phyloP scores from a whole-genome alignment of 768 basidiomycete genomes.

The Cyclocybe cylindracea region DNA sequence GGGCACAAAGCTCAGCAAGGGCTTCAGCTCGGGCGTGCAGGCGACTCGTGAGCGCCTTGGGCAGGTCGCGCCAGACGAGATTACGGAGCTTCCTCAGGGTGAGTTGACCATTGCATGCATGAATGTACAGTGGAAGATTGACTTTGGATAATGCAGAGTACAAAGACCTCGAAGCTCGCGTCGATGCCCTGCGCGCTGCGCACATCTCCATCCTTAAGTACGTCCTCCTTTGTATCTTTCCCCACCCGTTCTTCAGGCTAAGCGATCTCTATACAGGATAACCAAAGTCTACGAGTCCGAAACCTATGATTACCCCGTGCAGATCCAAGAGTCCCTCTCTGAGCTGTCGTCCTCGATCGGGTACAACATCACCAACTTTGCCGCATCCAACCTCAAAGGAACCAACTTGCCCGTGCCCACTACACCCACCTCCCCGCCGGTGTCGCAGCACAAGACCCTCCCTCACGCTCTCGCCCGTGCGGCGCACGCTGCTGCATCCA shows the following conservation, averaged over 20 bases:
- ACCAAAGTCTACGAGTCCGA: conserved; percentile 88
- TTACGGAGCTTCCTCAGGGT: conserved; percentile 94
- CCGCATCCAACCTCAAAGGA: conserved; percentile 85
- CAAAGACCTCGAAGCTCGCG: conserved; percentile 91
- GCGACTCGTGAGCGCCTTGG: conserved; percentile 88
- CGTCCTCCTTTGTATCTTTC: conserved; percentile 20
- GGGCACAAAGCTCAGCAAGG: conserved; percentile 75
- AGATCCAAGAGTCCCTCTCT: conserved; percentile 63
- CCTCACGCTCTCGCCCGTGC: conserved; percentile 92
- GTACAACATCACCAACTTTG: conserved; percentile 78
- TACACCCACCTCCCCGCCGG: conserved; percentile 54
- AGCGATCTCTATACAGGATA: conserved; percentile 49
- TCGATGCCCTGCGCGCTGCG: conserved; percentile 85
- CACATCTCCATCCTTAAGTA: conserved; percentile 81
- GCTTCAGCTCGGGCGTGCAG: conserved; percentile 80
- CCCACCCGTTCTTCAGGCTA: background rate
- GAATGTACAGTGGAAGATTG: background rate
- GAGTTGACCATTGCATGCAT: conserved; percentile 8
- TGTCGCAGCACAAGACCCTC: conserved; percentile 88
- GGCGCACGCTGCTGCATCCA: conserved; percentile 57
- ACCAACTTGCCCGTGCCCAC: conserved; percentile 79
- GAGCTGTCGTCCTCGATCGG: conserved; percentile 47
- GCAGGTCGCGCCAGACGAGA: conserved; percentile 86
- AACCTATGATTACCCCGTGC: conserved; percentile 86
- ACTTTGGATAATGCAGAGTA: conserved; percentile 64